Evolutionary conservation across 2,329 filamentous ascomycete genomes (phyloP).

Genomic region (Phialophora verrucosa): DNA sequence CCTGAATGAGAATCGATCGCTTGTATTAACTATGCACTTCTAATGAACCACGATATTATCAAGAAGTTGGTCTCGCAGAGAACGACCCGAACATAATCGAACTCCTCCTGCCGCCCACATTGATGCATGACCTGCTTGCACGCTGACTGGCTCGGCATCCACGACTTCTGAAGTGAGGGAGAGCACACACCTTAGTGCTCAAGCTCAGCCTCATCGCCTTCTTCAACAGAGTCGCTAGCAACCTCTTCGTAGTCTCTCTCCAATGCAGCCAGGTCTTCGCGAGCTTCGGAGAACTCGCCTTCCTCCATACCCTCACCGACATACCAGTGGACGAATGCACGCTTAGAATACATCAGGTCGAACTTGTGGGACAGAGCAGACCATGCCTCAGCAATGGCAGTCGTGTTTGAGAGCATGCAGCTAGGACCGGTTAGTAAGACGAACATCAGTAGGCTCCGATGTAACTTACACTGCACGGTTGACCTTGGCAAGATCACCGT

Average conservation of each 20-base stretch:
- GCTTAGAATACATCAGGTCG: constrained; percentile 99
- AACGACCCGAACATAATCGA: constrained; percentile 9
- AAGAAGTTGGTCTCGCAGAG: constrained; percentile 32
- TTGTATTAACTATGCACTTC: constrained; percentile 12
- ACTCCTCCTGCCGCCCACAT: constrained; percentile 1
- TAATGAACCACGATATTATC: constrained; percentile 11
- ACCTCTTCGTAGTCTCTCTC: constrained; percentile 99
- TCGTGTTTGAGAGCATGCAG: constrained; percentile 95
- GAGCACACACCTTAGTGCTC: constrained; percentile 73
- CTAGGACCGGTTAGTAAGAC: constrained; percentile 49
- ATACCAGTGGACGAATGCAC: constrained; percentile 99
- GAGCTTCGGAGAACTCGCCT: constrained; percentile 98
- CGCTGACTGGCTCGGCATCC: constrained; percentile 11
- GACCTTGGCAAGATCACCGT: constrained; percentile 96
- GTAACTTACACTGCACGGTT: constrained; percentile 90
- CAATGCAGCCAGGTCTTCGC: constrained; percentile 95
- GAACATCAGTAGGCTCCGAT: background rate
- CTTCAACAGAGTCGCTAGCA: constrained; percentile 88
- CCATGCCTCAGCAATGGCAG: constrained; percentile 98
- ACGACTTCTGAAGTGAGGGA: background rate
- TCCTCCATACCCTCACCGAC: constrained; percentile 99
- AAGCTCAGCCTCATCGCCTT: constrained; percentile 80
- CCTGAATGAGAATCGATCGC: constrained; percentile 4
- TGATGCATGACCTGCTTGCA: constrained; percentile 29
- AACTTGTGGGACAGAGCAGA: constrained; percentile 96